phyloP scores from a whole-genome alignment of 768 basidiomycete species.

The Lactarius indigo region DNA sequence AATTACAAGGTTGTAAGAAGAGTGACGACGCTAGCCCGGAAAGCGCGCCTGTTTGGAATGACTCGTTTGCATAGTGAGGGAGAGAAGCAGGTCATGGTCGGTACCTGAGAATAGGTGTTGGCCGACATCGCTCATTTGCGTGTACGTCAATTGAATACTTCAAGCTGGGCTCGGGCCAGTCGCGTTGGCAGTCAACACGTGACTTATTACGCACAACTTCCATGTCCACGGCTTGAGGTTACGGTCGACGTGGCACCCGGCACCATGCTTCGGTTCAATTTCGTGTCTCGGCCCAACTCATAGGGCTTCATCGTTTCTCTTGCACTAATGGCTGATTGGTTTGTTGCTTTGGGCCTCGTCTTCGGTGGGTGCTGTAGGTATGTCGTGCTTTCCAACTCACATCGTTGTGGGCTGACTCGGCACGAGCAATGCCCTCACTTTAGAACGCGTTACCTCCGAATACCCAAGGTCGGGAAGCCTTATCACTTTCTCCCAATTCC shows the following conservation, averaged over 20 bases:
- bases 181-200: neutral
- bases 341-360: slow-evolving; percentile 63
- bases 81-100: neutral
- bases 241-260: neutral
- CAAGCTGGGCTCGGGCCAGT: neutral
- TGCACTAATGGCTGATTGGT: slow-evolving; percentile 43
- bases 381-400: slow-evolving; percentile 22
- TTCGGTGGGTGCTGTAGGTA: slow-evolving; percentile 91
- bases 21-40: slow-evolving; percentile 77
- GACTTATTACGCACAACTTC: neutral
- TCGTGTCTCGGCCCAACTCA: neutral
- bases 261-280: neutral
- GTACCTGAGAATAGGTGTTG: slow-evolving; percentile 64
- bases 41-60: slow-evolving; percentile 51
- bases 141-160: neutral
- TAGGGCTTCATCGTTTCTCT: neutral
- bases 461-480: slow-evolving; percentile 74
- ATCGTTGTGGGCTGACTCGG: slow-evolving; percentile 3
- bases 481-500: slow-evolving; percentile 85
- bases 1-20: slow-evolving; percentile 72
- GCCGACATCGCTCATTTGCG: slow-evolving; percentile 60
- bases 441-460: slow-evolving; percentile 67
- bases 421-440: slow-evolving; percentile 69
- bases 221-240: neutral
- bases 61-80: neutral